phyloP scores from a whole-genome alignment of 139 green algal species.

The Limnomonas spitsbergensis region DNA sequence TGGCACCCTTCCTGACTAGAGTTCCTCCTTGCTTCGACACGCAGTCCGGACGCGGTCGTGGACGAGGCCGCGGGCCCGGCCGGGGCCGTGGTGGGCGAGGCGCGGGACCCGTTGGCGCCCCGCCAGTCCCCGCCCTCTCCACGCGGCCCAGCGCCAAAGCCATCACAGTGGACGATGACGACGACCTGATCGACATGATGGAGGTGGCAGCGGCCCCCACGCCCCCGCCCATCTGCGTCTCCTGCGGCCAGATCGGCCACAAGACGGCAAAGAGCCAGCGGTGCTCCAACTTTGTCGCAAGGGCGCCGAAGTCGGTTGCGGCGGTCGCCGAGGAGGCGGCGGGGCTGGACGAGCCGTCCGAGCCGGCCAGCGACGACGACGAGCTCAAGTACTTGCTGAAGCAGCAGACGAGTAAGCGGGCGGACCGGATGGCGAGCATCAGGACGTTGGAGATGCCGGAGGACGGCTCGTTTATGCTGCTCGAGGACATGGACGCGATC shows the following conservation, averaged over 20 bases:
- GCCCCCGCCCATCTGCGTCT: slow-evolving; percentile 2
- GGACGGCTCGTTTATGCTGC: not conserved
- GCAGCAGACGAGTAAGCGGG: not conserved
- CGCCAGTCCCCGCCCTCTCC: too few relatives aligned
- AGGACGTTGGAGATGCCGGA: not conserved
- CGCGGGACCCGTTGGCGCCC: not conserved
- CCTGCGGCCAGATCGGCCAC: slow-evolving; percentile 1
- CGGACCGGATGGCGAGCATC: not conserved
- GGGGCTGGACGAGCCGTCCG: too few relatives aligned
- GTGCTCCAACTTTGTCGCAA: not conserved
- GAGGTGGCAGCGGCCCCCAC: not conserved
- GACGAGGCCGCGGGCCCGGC: not conserved
- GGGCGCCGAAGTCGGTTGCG: not conserved
- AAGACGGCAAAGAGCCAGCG: not conserved
- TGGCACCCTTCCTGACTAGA: too few relatives aligned
- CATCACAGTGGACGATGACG: not conserved
- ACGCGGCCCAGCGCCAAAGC: not conserved
- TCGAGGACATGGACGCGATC: not conserved
- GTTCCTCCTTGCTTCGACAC: too few relatives aligned
- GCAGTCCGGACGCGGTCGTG: not conserved
- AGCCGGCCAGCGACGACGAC: not conserved
- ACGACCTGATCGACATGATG: not conserved
- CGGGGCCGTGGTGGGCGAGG: not conserved
- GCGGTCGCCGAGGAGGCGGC: not conserved
- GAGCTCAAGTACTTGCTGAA: slow-evolving; percentile 7